These are phyloP conservation scores for Tubosaeta brunneosetosa DNA, from an alignment of 768 basidiomycete species.

Conservation along the genomic window DNA sequence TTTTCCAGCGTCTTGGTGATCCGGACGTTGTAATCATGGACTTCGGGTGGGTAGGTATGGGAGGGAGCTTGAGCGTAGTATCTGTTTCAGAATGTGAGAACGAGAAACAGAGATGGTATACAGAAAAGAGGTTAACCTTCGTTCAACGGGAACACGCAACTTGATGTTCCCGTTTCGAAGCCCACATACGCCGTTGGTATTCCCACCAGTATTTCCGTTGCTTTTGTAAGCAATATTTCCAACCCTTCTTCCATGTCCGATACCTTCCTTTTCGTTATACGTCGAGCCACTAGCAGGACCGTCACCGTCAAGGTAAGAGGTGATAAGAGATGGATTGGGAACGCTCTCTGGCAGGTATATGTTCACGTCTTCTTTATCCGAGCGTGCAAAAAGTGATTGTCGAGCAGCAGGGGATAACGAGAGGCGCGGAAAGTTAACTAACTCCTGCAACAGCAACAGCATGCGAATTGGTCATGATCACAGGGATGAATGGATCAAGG, in stretches of 20 bases:
- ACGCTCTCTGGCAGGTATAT: conserved; percentile 61
- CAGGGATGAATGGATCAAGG: not conserved
- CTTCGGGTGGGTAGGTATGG: conserved; percentile 83
- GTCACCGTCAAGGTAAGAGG: conserved; percentile 29
- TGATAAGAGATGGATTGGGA: conserved; percentile 72
- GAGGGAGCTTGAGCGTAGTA: conserved; percentile 79
- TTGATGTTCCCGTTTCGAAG: conserved; percentile 54
- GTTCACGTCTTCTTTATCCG: conserved; percentile 34
- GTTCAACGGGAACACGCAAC: conserved; percentile 78
- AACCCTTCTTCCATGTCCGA: conserved; percentile 6
- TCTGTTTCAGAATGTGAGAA: conserved; percentile 35
- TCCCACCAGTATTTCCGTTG: conserved; percentile 25
- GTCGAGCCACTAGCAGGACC: conserved; percentile 18
- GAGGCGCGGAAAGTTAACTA: conserved; percentile 82
- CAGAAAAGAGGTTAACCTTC: conserved; percentile 50
- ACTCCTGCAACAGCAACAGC: conserved; percentile 59
- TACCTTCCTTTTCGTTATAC: conserved; percentile 6
- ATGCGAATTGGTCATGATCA: not conserved
- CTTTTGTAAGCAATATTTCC: conserved; percentile 12
- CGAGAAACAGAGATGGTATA: not conserved
- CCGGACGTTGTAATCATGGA: conserved; percentile 86
- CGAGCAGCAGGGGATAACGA: conserved; percentile 62
- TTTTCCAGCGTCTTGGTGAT: conserved; percentile 85
- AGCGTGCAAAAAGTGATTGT: conserved; percentile 52
- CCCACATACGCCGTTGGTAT: conserved; percentile 23